Conservation (phyloP, 352 stramenopile species). For the Elongisporangium prolatum region DNA sequence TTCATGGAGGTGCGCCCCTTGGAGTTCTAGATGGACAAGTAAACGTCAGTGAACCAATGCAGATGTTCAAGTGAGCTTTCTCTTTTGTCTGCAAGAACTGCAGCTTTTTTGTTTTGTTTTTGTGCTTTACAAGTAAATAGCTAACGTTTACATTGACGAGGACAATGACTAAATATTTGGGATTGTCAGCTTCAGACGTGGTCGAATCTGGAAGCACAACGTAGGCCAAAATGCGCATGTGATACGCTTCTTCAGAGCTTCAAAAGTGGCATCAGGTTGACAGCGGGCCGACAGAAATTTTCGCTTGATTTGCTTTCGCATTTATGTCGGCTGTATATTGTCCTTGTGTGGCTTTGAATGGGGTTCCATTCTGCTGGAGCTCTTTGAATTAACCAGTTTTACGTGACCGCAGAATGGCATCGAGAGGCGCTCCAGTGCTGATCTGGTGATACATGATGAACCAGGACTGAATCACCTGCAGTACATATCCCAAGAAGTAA, state of each 20-base stretch:
- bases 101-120: neutral
- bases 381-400: neutral
- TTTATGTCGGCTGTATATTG: neutral
- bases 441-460: constrained; percentile 37
- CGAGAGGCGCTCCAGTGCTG: constrained; percentile 18
- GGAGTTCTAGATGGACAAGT: constrained; percentile 71
- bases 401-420: constrained; percentile 13
- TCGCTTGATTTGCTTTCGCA: neutral
- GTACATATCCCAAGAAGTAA: constrained; percentile 5
- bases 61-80: neutral
- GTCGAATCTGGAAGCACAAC: neutral
- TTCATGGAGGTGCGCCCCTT: constrained; percentile 96
- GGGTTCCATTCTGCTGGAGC: neutral
- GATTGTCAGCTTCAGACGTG: neutral
- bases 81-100: neutral
- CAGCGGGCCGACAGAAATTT: neutral
- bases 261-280: neutral
- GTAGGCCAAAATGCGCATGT: neutral
- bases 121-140: neutral
- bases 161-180: neutral
- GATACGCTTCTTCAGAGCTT: neutral
- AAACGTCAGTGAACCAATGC: neutral
- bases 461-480: constrained; percentile 41
- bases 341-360: neutral
- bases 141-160: neutral